Evolutionary conservation across 1,139 yeast species (phyloP).

Genomic region (Geotrichum citri-aurantii): DNA sequence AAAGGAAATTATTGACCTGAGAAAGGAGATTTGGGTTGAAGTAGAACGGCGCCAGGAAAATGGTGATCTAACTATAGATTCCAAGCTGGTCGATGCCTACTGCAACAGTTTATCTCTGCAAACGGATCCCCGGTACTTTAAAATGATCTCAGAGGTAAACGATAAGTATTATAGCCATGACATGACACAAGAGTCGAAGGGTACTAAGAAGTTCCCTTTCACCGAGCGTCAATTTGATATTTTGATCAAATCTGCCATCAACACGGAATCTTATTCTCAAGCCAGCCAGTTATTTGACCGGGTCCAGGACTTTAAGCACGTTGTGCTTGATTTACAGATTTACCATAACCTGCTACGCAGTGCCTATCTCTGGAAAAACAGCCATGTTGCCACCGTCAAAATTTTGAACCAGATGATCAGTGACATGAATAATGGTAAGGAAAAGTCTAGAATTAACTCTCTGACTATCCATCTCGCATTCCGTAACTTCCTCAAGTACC

Average conservation of each 20-base stretch:
- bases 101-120: constrained; percentile 14
- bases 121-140: constrained; percentile 6
- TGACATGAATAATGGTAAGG: constrained; percentile 4
- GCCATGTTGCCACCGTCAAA: constrained; percentile 1
- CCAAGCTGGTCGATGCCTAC: constrained; percentile 15
- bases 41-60: constrained; percentile 3
- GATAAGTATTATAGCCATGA: constrained; percentile 10
- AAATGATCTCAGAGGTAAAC: background rate
- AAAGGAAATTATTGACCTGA: constrained; percentile 1
- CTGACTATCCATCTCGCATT: constrained; percentile 12
- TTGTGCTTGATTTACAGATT: constrained; percentile 11
- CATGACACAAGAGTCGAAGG: background rate
- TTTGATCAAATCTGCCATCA: constrained; percentile 14
- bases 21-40: constrained; percentile 16
- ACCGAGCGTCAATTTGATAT: constrained; percentile 16
- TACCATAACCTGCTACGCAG: constrained; percentile 15
- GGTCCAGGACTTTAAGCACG: constrained; percentile 1
- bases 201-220: constrained; percentile 8
- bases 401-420: constrained; percentile 10
- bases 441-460: constrained; percentile 7
- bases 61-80: constrained; percentile 8
- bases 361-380: constrained; percentile 1
- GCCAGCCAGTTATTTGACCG: constrained; percentile 4
- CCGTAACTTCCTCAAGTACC: constrained; percentile 9
- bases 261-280: constrained; percentile 7